Conservation (phyloP, 2,329 filamentous ascomycete genomes). For the Emergomyces orientalis region DNA sequence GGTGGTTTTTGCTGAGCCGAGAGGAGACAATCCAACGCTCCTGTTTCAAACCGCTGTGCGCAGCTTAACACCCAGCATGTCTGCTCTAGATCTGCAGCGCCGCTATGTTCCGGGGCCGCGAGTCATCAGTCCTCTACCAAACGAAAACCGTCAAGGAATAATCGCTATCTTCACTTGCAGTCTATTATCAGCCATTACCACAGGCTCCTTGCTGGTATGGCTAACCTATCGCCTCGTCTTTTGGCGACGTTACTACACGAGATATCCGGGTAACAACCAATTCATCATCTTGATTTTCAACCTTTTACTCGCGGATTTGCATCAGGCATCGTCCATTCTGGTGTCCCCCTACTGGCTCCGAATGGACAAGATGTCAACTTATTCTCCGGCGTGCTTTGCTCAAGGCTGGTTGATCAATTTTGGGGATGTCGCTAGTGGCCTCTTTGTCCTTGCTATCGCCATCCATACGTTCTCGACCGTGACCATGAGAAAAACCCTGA, state of each 20-base stretch:
- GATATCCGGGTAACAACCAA: conserved; percentile 45
- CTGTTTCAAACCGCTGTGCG: neutral
- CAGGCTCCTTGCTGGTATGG: conserved; percentile 36
- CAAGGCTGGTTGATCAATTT: conserved; percentile 45
- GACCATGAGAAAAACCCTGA: conserved; percentile 38
- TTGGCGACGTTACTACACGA: conserved; percentile 40
- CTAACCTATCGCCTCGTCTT: conserved; percentile 43
- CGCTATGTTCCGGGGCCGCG: neutral
- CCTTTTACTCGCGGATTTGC: conserved; percentile 43
- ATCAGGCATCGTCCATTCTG: conserved; percentile 42
- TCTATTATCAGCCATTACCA: conserved; percentile 39
- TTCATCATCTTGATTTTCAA: conserved; percentile 46
- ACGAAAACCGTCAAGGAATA: conserved; percentile 25
- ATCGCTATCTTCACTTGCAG: conserved; percentile 40
- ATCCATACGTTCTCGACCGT: conserved; percentile 44
- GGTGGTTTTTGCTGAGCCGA: neutral
- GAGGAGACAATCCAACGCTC: neutral
- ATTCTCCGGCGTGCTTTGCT: conserved; percentile 39
- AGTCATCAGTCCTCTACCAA: neutral
- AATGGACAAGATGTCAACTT: conserved; percentile 36
- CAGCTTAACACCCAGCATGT: neutral
- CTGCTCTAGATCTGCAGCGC: neutral
- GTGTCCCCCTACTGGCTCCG: conserved; percentile 42
- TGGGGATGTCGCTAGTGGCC: conserved; percentile 42
- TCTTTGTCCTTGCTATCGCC: conserved; percentile 46